Evolutionary conservation across 305 asterid genomes (phyloP), one percentile per base, ranked within the genome.

Genomic region (Fraxinus baroniana): DNA sequence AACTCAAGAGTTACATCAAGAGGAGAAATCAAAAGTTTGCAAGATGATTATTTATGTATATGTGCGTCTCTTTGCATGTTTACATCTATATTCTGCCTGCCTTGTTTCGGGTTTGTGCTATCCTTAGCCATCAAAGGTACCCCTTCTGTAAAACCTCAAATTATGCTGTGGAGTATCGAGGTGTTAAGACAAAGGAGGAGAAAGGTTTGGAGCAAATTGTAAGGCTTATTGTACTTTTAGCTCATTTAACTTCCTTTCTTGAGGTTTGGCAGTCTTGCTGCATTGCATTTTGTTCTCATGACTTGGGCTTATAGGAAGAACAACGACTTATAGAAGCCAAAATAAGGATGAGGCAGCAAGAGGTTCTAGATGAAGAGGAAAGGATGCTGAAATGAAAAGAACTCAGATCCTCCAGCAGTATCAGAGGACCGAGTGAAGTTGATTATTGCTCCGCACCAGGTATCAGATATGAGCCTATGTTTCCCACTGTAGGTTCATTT

Each of bases 141-240:
- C 98, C 99, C 0, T 96, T 96, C 87, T 96, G 99, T 86, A 96
- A 96, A 91, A 94, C 96, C 46, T 90, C 91, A n/a, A 96, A 91
- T 85, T 96, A 96, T 60, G 99, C 98, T 2, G 99, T 96, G 90
- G 99, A 96, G 89, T 94, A 90, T 87, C 95, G 99, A 74, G 99
- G 99, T 55, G 93, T 85, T 60, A 94, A 91, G 88, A 88, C 97
- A 15, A 94, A 91, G 90, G 98, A 94, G 90, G 97, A 96, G 90
- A 94, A 96, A 86, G 97, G 98, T 84, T 80, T 93, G 87, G 99
- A 96, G 87, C 98, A 96, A 87, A 93, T 96, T 89, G 98, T 96
- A 91, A 86, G 97, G 80, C 46, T 76, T 36, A 20, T 78, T 70
- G 82, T 55, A 24, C 73, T 35, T 49, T 84, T 78, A 41, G 46